A percentile compares a stretch with the other conserved stretches of the same genome.
Evolutionary conservation across 768 basidiomycete genomes (phyloP).

Genomic region (Boletus speciosus): DNA sequence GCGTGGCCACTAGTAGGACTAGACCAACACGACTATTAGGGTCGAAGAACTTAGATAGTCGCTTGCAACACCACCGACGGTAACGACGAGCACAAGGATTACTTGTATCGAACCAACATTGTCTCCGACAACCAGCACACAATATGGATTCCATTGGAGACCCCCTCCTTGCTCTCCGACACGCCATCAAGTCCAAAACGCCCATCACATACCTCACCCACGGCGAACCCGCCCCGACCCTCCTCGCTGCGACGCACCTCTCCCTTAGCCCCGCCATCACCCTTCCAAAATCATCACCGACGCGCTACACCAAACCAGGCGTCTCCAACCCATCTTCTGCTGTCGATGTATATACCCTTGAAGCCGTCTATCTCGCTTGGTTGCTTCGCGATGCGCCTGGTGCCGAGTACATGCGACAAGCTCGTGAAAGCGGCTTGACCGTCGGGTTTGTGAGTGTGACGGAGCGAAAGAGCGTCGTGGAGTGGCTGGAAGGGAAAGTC

Average conservation of each 20-base stretch:
- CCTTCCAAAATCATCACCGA: slow-evolving; percentile 71
- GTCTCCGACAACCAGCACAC: not conserved
- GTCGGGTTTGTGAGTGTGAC: slow-evolving; percentile 82
- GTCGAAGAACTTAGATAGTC: not conserved
- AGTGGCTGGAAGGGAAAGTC: slow-evolving; percentile 70
- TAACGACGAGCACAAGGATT: not conserved
- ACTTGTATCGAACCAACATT: not conserved
- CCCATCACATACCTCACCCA: slow-evolving; percentile 45
- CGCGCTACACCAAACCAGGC: slow-evolving; percentile 72
- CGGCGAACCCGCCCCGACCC: slow-evolving; percentile 40
- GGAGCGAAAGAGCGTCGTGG: slow-evolving; percentile 81
- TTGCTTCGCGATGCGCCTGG: slow-evolving; percentile 65
- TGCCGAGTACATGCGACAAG: slow-evolving; percentile 87
- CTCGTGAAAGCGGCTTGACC: slow-evolving; percentile 67
- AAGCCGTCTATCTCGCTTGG: slow-evolving; percentile 86
- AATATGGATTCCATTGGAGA: slow-evolving; percentile 33
- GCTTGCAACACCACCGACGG: not conserved
- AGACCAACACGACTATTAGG: not conserved
- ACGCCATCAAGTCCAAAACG: slow-evolving; percentile 55
- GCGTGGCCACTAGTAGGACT: not conserved
- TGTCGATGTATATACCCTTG: slow-evolving; percentile 68
- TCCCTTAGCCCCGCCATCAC: slow-evolving; percentile 48
- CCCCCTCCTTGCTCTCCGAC: slow-evolving; percentile 53
- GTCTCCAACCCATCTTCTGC: slow-evolving; percentile 28
- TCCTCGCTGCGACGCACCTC: slow-evolving; percentile 62